Conservation (phyloP, 2,329 filamentous ascomycete genomes). For the Exophiala sideris region DNA sequence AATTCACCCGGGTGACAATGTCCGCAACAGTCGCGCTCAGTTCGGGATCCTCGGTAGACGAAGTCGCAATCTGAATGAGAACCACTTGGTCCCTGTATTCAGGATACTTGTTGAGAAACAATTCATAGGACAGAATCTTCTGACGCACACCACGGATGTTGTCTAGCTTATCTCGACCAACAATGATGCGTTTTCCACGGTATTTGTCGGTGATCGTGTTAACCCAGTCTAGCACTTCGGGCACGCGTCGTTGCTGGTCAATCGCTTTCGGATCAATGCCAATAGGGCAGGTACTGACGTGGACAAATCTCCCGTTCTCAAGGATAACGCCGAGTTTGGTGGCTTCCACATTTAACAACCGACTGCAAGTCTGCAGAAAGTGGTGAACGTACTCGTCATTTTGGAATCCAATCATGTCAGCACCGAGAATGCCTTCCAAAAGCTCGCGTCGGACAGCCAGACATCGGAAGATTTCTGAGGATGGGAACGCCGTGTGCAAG, state of each 20-base stretch:
- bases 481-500: conserved; percentile 90
- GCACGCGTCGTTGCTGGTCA: conserved; percentile 65
- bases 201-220: conserved; percentile 78
- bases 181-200: conserved; percentile 82
- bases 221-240: conserved; percentile 75
- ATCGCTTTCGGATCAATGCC: conserved; percentile 84
- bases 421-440: conserved; percentile 86
- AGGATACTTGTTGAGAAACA: conserved; percentile 91
- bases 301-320: conserved; percentile 81
- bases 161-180: conserved; percentile 91
- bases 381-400: conserved; percentile 90
- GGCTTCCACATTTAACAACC: conserved; percentile 84
- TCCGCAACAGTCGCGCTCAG: conserved; percentile 85
- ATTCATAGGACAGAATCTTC: conserved; percentile 86
- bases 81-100: conserved; percentile 85
- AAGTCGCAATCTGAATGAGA: conserved; percentile 89
- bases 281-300: conserved; percentile 80
- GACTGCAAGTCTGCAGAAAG: conserved; percentile 92
- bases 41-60: conserved; percentile 82
- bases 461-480: conserved; percentile 92
- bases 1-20: conserved; percentile 93
- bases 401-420: conserved; percentile 90
- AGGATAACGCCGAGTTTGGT: conserved; percentile 83
- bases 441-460: conserved; percentile 81
- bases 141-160: conserved; percentile 87